phyloP scores from a whole-genome alignment of 2,329 filamentous ascomycete species.

The Nothophoma quercina region DNA sequence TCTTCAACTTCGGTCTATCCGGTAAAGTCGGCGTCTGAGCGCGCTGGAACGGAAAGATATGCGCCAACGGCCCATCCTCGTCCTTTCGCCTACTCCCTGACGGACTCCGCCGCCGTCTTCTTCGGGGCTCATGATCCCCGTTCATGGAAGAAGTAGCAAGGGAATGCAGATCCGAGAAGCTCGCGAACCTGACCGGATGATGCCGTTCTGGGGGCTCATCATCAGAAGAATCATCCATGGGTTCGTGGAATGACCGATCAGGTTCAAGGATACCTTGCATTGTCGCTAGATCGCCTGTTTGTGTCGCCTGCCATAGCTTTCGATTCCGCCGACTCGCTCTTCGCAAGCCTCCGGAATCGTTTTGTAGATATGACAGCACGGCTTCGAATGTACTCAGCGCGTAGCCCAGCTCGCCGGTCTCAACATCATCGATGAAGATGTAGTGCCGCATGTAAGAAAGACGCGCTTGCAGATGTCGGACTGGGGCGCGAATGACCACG shows the following conservation, averaged over 20 bases:
- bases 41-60: conserved; percentile 91
- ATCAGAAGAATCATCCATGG: conserved; percentile 38
- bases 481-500: conserved; percentile 89
- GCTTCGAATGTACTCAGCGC: conserved; percentile 95
- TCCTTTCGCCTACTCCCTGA: conserved; percentile 26
- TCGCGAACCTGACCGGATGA: conserved; percentile 45
- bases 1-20: conserved; percentile 69
- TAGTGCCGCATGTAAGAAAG: conserved; percentile 96
- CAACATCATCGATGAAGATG: conserved; percentile 97
- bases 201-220: conserved; percentile 30
- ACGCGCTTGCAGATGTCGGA: conserved; percentile 85
- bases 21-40: conserved; percentile 58
- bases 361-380: conserved; percentile 84
- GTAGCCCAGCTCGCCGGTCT: conserved; percentile 95
- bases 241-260: conserved; percentile 54
- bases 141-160: conserved; percentile 40
- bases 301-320: conserved; percentile 85
- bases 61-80: conserved; percentile 64
- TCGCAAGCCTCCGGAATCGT: conserved; percentile 81
- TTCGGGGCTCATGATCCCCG: conserved; percentile 34
- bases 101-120: conserved; percentile 31
- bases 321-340: conserved; percentile 87
- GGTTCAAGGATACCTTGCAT: conserved; percentile 84
- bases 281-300: conserved; percentile 76
- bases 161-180: conserved; percentile 37